Percentiles rank a stretch among this genome's conserved stretches.
Evolutionary conservation across 1,139 yeast species (phyloP).

Genomic region (Diutina rugosa): DNA sequence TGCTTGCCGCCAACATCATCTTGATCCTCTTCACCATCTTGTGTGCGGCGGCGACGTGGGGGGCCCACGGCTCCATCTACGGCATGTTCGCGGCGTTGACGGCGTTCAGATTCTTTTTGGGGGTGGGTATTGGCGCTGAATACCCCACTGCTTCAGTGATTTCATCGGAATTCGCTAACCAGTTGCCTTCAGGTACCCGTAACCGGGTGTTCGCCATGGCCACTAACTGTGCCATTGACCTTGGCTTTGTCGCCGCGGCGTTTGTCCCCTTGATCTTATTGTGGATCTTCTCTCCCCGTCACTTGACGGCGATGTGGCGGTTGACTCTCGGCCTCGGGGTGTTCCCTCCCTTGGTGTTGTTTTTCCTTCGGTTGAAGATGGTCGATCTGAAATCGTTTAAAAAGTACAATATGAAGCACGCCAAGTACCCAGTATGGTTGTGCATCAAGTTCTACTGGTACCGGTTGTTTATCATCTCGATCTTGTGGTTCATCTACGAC

Average conservation of each 20-base stretch:
- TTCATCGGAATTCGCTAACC: slow-evolving; percentile 81
- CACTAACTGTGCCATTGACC: slow-evolving; percentile 79
- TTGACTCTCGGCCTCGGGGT: slow-evolving; percentile 86
- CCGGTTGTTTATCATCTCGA: slow-evolving; percentile 54
- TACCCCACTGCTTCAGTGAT: slow-evolving; percentile 92
- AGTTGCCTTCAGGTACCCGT: slow-evolving; percentile 68
- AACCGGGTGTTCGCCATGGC: slow-evolving; percentile 85
- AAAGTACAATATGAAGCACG: slow-evolving; percentile 56
- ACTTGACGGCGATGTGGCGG: slow-evolving; percentile 83
- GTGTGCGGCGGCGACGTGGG: slow-evolving; percentile 66
- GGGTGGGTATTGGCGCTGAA: slow-evolving; percentile 81
- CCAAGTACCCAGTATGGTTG: slow-evolving; percentile 47
- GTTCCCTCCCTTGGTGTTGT: slow-evolving; percentile 71
- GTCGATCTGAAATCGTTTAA: slow-evolving; percentile 60
- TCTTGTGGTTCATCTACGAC: slow-evolving; percentile 88
- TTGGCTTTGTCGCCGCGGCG: slow-evolving; percentile 73
- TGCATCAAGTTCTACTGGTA: slow-evolving; percentile 77
- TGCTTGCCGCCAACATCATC: slow-evolving; percentile 62
- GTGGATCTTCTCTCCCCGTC: slow-evolving; percentile 65
- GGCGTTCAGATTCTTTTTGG: slow-evolving; percentile 74
- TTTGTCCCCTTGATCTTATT: slow-evolving; percentile 78
- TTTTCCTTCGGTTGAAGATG: slow-evolving; percentile 65
- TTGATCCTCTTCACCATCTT: slow-evolving; percentile 59
- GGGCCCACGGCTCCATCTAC: slow-evolving; percentile 34
- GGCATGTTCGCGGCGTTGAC: slow-evolving; percentile 79